Base-by-base conservation (phyloP, 2,329 filamentous ascomycete species). In the Nakataea oryzae region DNA sequence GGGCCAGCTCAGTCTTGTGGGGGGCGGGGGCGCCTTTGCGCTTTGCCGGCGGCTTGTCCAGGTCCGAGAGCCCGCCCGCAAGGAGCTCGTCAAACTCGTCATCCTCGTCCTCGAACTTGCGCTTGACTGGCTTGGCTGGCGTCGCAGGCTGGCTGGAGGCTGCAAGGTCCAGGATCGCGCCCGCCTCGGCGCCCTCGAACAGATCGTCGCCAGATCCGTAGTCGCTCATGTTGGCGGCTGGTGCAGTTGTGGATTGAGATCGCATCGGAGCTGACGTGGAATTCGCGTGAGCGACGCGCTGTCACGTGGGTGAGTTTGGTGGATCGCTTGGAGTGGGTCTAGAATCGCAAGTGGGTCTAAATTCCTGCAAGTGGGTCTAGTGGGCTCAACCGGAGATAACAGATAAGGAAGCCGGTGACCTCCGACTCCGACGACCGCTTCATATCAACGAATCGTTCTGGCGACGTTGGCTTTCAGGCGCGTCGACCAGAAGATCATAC, bases 201-300 rank as follows among this genome's bases (percentile, higher is more conserved):
- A 74, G 61, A 12, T 74, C 73, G 58, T 75, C 73, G 13, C 69
- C 73, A 0, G 70, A 73, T 41, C 70, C 70, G 62, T 70, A 73
- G 26, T 74, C 70, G 26, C 70, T 70, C 69, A 58, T 58, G 21
- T 7, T n/a, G 41, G 17, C 11, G n/a, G 41, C 41, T 7, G 41
- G 41, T n/a, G 7, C 41, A n/a, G n/a, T 21, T n/a, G 41, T n/a
- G n/a, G n/a, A n/a, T n/a, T n/a, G n/a, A n/a, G n/a, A n/a, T n/a
- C n/a, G n/a, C n/a, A n/a, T n/a, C n/a, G n/a, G n/a, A n/a, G n/a
- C n/a, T n/a, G n/a, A n/a, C n/a, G n/a, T n/a, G 41, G 14, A 14
- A 47, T 14, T 14, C 41, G 41, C 41, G 41, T 50, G 3, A 6
- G 5, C 21, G n/a, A 50, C 41, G 41, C 41, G 41, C 41, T 50